These are phyloP conservation scores for Prototheca cutis DNA, from an alignment of 163 green algal genomes.

Conservation along the genomic window DNA sequence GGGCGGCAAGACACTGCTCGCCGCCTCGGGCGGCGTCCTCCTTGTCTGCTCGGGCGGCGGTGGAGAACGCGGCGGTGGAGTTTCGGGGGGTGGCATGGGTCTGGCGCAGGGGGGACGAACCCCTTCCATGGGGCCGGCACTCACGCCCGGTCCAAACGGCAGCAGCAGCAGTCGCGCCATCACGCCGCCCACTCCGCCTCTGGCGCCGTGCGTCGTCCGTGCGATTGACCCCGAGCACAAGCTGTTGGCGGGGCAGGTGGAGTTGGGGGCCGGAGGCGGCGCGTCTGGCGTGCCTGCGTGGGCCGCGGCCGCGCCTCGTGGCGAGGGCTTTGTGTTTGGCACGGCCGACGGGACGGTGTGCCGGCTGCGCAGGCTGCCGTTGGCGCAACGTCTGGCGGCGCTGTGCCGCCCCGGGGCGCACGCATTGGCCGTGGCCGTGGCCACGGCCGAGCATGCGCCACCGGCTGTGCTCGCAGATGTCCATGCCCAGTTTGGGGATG, in stretches of 20 bases:
- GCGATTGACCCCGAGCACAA: background rate
- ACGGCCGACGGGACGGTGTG: conserved; percentile 18
- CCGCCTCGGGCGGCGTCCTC: background rate
- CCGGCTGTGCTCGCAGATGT: conserved; percentile 34
- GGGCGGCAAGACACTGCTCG: background rate
- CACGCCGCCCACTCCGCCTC: no score
- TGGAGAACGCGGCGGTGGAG: no score
- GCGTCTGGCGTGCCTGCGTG: no score
- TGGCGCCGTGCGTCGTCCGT: background rate
- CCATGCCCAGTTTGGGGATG: conserved; percentile 66
- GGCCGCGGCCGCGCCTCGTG: background rate
- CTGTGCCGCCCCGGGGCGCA: conserved; percentile 49
- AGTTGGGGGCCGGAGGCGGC: background rate
- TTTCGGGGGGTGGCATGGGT: no score
- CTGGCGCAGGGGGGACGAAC: no score
- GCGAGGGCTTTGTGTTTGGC: background rate
- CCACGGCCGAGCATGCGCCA: conserved; percentile 33
- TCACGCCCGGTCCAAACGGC: no score
- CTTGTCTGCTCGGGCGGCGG: no score
- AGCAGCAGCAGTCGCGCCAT: no score
- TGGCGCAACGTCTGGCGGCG: conserved; percentile 47
- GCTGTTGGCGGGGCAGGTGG: background rate
- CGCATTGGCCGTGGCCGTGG: conserved; percentile 67
- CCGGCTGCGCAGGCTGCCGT: conserved; percentile 33
- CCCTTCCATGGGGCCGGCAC: no score